These are phyloP conservation scores for Metarhizium guizhouense DNA, from an alignment of 2,329 filamentous ascomycete genomes.

Conservation along the genomic window DNA sequence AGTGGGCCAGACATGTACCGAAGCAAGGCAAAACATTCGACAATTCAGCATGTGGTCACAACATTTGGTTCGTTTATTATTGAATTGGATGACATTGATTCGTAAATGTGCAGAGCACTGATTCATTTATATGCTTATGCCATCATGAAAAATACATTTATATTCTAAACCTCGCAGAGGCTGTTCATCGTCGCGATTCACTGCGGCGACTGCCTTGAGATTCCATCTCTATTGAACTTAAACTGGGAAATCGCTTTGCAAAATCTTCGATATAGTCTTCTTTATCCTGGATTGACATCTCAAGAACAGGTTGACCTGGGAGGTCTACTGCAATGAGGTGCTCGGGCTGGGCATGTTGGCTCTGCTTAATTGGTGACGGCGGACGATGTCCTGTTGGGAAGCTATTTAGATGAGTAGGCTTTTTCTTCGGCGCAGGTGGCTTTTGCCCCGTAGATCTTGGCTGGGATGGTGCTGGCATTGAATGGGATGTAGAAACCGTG, in stretches of 20 bases:
- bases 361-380: constrained; percentile 36
- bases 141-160: constrained; percentile 4
- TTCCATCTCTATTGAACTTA: constrained; percentile 81
- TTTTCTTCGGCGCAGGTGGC: constrained; percentile 51
- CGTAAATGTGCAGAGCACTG: not conserved
- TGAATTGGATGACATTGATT: not conserved
- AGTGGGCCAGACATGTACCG: not conserved
- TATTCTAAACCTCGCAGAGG: constrained; percentile 2
- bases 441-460: constrained; percentile 22
- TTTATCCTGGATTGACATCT: constrained; percentile 48
- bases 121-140: constrained; percentile 7
- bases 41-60: not conserved
- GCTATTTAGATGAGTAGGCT: constrained; percentile 52
- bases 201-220: constrained; percentile 37
- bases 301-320: constrained; percentile 38
- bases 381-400: constrained; percentile 34
- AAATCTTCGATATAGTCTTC: constrained; percentile 65
- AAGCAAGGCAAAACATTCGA: not conserved
- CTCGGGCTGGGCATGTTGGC: constrained; percentile 19
- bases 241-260: constrained; percentile 75
- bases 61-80: not conserved
- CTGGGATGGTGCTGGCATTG: constrained; percentile 13
- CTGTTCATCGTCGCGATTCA: constrained; percentile 19
- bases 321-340: constrained; percentile 36
- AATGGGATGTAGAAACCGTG: constrained; percentile 11